phyloP scores from a whole-genome alignment of 2,329 filamentous ascomycete genomes.

The Drechmeria coniospora region DNA sequence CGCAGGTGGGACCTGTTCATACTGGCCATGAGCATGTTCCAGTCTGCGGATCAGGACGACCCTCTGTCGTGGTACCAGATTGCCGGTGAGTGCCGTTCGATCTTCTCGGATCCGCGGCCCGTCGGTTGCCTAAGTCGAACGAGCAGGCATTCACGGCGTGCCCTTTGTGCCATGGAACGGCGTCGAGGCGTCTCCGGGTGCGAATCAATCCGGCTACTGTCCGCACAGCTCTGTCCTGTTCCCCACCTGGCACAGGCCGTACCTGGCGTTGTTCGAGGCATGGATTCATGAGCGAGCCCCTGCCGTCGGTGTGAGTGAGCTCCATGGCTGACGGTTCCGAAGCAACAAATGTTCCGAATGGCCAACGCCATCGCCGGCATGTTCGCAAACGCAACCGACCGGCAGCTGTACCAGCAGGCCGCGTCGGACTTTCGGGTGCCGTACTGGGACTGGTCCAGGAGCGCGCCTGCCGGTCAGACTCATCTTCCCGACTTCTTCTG shows the following conservation, averaged over 20 bases:
- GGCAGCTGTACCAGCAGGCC: conserved; percentile 33
- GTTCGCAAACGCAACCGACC: conserved; percentile 29
- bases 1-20: conserved; percentile 66
- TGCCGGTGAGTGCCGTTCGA: conserved; percentile 37
- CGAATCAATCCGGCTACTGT: conserved; percentile 54
- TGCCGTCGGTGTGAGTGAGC: too few species aligned
- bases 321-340: conserved; percentile 5
- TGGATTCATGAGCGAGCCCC: conserved; percentile 1
- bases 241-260: conserved; percentile 71
- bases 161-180: conserved; percentile 43
- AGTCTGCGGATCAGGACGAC: conserved; percentile 45
- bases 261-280: conserved; percentile 48
- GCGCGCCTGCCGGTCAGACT: conserved; percentile 30
- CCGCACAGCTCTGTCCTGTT: conserved; percentile 63
- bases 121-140: background rate
- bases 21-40: conserved; percentile 57
- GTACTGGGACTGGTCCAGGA: conserved; percentile 43
- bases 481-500: conserved; percentile 29
- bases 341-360: conserved; percentile 22
- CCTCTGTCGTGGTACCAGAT: conserved; percentile 65
- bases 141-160: conserved; percentile 61
- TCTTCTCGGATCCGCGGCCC: background rate
- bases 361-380: conserved; percentile 28
- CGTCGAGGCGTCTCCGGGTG: conserved; percentile 33
- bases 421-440: conserved; percentile 38